Conservation (phyloP, 2,329 filamentous ascomycete species). For the Scopulariopsis brevicaulis region DNA sequence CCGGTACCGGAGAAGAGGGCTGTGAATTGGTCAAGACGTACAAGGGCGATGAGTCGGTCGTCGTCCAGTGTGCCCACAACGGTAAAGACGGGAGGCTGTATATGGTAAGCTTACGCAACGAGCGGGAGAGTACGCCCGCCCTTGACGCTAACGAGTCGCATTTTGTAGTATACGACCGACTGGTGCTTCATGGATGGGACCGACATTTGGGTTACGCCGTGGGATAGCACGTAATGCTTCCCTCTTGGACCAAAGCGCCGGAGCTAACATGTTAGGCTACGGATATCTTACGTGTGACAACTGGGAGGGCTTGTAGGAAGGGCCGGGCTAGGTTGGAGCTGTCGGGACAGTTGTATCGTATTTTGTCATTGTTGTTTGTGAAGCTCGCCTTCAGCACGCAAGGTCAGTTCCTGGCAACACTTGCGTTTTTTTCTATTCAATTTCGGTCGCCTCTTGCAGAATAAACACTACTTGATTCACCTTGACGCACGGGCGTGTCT, state of each 20-base stretch:
- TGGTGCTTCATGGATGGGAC: conserved; percentile 6
- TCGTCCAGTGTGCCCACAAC: conserved; percentile 2
- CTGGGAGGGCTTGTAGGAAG: neutral
- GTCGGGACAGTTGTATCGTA: no score
- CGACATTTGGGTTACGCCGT: conserved; percentile 5
- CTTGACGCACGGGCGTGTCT: no score
- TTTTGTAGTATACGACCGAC: conserved; percentile 3
- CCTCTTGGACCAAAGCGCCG: neutral
- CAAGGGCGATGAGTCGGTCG: conserved; percentile 6
- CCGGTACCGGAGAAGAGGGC: neutral
- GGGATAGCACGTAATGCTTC: conserved; percentile 1
- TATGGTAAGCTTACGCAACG: conserved; percentile 1
- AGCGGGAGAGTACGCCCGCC: neutral
- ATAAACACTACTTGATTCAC: no score
- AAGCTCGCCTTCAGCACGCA: no score
- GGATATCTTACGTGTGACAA: neutral
- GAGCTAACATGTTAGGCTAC: conserved; percentile 1
- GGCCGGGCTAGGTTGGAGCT: no score
- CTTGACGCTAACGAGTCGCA: neutral
- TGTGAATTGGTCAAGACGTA: neutral
- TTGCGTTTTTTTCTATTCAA: no score
- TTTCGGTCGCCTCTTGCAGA: no score
- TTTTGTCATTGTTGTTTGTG: no score
- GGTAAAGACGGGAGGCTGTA: neutral
- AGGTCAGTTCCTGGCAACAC: no score